These are phyloP conservation scores for Sodiomyces alkalinus DNA, from an alignment of 2,329 filamentous ascomycete genomes.

Conservation along the genomic window DNA sequence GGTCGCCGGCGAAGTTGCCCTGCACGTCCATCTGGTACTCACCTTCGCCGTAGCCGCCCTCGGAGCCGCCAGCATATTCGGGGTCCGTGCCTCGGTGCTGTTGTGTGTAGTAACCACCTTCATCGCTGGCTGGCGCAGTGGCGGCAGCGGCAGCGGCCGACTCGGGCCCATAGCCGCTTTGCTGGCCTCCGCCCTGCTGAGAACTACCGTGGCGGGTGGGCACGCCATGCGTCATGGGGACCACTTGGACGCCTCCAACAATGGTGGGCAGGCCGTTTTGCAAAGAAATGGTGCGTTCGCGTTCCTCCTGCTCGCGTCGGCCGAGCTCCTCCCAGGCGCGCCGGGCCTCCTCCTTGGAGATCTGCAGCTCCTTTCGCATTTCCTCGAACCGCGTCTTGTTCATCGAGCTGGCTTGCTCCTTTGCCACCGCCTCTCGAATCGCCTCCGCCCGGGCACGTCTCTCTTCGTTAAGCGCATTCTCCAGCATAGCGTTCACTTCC, in stretches of 20 bases:
- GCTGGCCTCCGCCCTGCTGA: constrained; percentile 19
- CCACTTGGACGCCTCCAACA: constrained; percentile 86
- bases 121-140: constrained; percentile 13
- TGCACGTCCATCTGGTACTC: constrained; percentile 53
- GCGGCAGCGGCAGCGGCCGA: constrained; percentile 26
- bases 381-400: constrained; percentile 70
- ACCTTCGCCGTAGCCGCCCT: constrained; percentile 51
- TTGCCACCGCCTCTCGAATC: constrained; percentile 47
- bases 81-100: constrained; percentile 4
- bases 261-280: constrained; percentile 77
- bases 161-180: constrained; percentile 17
- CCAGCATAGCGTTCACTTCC: constrained; percentile 70
- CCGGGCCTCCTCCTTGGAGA: constrained; percentile 90
- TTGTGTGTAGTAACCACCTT: constrained; percentile 10
- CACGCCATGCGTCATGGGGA: constrained; percentile 71
- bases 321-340: constrained; percentile 96
- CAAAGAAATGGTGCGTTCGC: constrained; percentile 72
- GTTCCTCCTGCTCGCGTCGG: constrained; percentile 80
- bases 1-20: constrained; percentile 46
- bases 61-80: constrained; percentile 24
- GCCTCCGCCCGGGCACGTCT: constrained; percentile 53
- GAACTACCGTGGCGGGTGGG: constrained; percentile 36
- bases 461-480: constrained; percentile 60
- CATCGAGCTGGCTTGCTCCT: constrained; percentile 52
- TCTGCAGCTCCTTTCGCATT: constrained; percentile 83